Percentiles rank a stretch among this genome's conserved stretches.
Conservation (phyloP, 306 rosid genomes). For the Cicer cuneatum region DNA sequence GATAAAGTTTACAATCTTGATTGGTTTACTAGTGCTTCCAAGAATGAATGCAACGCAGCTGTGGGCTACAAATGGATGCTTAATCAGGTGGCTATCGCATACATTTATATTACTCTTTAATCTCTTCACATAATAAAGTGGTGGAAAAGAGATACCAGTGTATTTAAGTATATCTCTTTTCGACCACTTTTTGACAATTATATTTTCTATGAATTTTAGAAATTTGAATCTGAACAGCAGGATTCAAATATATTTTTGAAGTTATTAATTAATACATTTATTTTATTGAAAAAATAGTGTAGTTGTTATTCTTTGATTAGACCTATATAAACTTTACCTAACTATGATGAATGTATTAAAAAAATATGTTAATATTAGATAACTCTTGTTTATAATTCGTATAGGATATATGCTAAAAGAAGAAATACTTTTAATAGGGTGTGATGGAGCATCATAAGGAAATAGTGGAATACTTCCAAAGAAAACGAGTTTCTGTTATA, state of each 20-base stretch:
- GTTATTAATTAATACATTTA: too few species aligned
- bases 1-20: slow-evolving; percentile 77
- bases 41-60: slow-evolving; percentile 86
- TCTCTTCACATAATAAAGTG: too few species aligned
- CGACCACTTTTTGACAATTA: too few species aligned
- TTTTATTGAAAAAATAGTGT: too few species aligned
- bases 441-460: slow-evolving; percentile 59
- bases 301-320: too few species aligned
- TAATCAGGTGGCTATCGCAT: slow-evolving; percentile 64
- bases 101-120: not conserved
- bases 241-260: too few species aligned
- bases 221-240: too few species aligned
- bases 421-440: slow-evolving; percentile 43
- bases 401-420: not conserved
- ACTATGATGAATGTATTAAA: not conserved
- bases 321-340: too few species aligned
- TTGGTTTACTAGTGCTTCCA: slow-evolving; percentile 79
- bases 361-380: not conserved
- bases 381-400: too few species aligned
- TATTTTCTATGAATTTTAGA: too few species aligned
- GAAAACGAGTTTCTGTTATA: slow-evolving; percentile 56
- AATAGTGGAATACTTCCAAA: slow-evolving; percentile 59
- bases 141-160: too few species aligned
- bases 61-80: slow-evolving; percentile 95
- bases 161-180: too few species aligned